phyloP scores from a whole-genome alignment of 2,329 filamentous ascomycete genomes.

The Spiromastix sp. region DNA sequence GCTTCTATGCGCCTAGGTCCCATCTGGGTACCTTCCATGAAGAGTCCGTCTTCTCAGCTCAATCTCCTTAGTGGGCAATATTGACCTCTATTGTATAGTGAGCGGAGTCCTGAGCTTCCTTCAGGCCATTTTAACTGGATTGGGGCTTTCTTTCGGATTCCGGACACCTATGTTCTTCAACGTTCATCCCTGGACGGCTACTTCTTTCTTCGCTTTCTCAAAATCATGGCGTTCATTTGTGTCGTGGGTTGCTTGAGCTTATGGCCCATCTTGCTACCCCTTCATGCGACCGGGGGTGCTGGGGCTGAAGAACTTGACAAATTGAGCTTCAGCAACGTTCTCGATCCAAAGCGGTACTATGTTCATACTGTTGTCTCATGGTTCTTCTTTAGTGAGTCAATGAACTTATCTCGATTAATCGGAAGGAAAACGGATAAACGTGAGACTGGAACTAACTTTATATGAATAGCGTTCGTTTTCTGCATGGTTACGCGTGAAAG shows the following conservation, averaged over 20 bases:
- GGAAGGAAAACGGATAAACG: not conserved
- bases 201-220: slow-evolving; percentile 80
- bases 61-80: not conserved
- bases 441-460: slow-evolving; percentile 11
- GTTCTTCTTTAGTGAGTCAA: slow-evolving; percentile 56
- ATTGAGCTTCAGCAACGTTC: slow-evolving; percentile 70
- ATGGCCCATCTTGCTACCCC: slow-evolving; percentile 79
- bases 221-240: slow-evolving; percentile 66
- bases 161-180: slow-evolving; percentile 73
- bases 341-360: slow-evolving; percentile 56
- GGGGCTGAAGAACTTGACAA: slow-evolving; percentile 59
- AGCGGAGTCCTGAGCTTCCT: slow-evolving; percentile 39
- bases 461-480: slow-evolving; percentile 58
- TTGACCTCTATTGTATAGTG: slow-evolving; percentile 17
- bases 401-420: not conserved
- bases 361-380: slow-evolving; percentile 69
- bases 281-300: slow-evolving; percentile 74
- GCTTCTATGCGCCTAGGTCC: slow-evolving; percentile 37
- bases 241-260: slow-evolving; percentile 73
- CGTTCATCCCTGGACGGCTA: slow-evolving; percentile 88
- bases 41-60: slow-evolving; percentile 25
- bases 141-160: slow-evolving; percentile 40
- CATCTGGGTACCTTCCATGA: slow-evolving; percentile 32
- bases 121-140: slow-evolving; percentile 46
- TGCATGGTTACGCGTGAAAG: slow-evolving; percentile 78